Conservation (phyloP, 2,329 filamentous ascomycete genomes). For the Aspergillus fumigatus region DNA sequence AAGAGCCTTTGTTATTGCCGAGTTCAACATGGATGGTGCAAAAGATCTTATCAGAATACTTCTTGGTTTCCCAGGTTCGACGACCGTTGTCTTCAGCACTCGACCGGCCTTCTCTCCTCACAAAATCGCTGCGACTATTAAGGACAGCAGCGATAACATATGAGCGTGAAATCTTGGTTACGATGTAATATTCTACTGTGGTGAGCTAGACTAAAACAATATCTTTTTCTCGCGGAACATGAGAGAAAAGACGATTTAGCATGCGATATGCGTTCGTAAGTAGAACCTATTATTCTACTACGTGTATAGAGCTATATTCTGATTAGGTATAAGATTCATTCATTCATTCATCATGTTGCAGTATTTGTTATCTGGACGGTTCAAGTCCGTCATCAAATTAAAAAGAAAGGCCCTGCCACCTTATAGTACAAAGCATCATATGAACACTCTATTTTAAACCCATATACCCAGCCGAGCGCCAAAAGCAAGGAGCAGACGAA, state of each 20-base stretch:
- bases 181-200: not conserved
- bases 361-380: not conserved
- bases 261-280: not conserved
- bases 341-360: not conserved
- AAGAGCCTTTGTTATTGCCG: not conserved
- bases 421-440: not conserved
- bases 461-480: not conserved
- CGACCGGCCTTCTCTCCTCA: not conserved
- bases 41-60: not conserved
- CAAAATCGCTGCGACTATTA: too few relatives aligned
- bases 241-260: not conserved
- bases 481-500: not conserved
- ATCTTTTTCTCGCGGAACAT: not conserved
- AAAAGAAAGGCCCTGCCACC: not conserved
- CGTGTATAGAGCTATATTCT: not conserved
- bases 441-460: not conserved
- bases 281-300: not conserved
- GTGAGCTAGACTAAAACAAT: not conserved
- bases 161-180: not conserved
- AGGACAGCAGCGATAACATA: not conserved
- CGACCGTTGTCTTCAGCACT: not conserved
- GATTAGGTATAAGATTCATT: not conserved
- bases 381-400: not conserved
- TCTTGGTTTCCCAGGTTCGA: not conserved
- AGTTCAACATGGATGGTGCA: not conserved